A percentile compares a stretch with the other conserved stretches of the same genome.
These are phyloP conservation scores for Chenopodium berlandieri DNA, from an alignment of 148 eudicot genomes.

Conservation along the genomic window DNA sequence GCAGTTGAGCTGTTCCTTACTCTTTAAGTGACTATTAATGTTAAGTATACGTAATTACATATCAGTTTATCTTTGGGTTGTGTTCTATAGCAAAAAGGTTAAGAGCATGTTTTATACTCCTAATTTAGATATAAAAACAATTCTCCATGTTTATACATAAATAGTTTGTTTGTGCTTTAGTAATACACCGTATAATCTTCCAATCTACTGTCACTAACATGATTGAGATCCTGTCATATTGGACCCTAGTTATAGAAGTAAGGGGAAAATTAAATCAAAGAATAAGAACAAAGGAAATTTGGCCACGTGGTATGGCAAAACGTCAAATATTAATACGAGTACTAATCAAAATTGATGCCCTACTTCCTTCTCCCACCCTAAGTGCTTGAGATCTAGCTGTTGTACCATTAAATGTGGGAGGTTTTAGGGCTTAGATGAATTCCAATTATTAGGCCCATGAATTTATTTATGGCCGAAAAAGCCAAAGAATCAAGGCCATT, in stretches of 20 bases:
- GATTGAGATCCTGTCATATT: not conserved
- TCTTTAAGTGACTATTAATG: no score
- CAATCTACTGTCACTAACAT: not conserved
- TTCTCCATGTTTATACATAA: no score
- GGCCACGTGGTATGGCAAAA: constrained; percentile 9
- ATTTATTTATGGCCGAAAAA: not conserved
- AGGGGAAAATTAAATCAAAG: not conserved
- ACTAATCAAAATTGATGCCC: constrained; percentile 1
- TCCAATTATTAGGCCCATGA: not conserved
- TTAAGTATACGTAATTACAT: no score
- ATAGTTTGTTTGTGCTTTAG: no score
- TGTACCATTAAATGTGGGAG: not conserved
- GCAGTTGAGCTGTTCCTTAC: no score
- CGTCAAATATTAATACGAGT: not conserved
- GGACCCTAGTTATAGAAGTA: not conserved
- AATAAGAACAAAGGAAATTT: not conserved
- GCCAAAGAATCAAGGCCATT: no score
- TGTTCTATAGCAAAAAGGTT: no score
- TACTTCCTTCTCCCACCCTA: not conserved
- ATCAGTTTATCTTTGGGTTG: no score
- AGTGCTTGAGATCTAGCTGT: constrained; percentile 3
- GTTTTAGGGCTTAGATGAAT: not conserved
- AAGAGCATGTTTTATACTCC: no score
- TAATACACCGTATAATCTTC: not conserved
- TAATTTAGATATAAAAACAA: no score